These are phyloP conservation scores for Przewalskia tangutica DNA, from an alignment of 257 asterid genomes.

Conservation along the genomic window DNA sequence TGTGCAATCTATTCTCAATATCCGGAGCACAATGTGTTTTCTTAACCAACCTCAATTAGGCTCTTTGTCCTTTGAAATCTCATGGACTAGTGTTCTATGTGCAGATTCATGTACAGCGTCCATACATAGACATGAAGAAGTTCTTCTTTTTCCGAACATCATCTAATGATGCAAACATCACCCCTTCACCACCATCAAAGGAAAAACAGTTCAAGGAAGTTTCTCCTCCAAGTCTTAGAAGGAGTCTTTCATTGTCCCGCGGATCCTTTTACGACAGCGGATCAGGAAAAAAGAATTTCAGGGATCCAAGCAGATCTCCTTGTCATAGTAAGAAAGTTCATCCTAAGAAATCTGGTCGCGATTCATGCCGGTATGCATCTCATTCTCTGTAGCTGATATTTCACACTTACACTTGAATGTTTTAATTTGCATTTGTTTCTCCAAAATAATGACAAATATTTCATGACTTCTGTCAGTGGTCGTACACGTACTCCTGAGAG, in stretches of 20 bases:
- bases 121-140: constrained; percentile 66
- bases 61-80: background rate
- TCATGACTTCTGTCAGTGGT: constrained; percentile 23
- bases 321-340: constrained; percentile 35
- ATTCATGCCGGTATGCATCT: constrained; percentile 44
- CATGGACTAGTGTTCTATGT: background rate
- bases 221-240: constrained; percentile 53
- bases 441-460: constrained; percentile 1
- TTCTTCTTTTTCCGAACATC: constrained; percentile 75
- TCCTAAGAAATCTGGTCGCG: constrained; percentile 38
- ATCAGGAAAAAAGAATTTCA: constrained; percentile 21
- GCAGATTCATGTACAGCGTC: constrained; percentile 11
- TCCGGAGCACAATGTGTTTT: background rate
- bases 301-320: constrained; percentile 52
- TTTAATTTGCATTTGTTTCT: background rate
- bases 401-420: background rate
- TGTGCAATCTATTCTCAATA: background rate
- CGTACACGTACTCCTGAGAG: constrained; percentile 78
- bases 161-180: constrained; percentile 28
- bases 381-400: background rate
- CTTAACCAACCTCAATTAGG: background rate
- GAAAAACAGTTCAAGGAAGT: constrained; percentile 38
- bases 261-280: constrained; percentile 40
- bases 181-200: constrained; percentile 50
- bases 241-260: constrained; percentile 84